phyloP scores from a whole-genome alignment of 2,329 filamentous ascomycete genomes.

The Penicillium decumbens region DNA sequence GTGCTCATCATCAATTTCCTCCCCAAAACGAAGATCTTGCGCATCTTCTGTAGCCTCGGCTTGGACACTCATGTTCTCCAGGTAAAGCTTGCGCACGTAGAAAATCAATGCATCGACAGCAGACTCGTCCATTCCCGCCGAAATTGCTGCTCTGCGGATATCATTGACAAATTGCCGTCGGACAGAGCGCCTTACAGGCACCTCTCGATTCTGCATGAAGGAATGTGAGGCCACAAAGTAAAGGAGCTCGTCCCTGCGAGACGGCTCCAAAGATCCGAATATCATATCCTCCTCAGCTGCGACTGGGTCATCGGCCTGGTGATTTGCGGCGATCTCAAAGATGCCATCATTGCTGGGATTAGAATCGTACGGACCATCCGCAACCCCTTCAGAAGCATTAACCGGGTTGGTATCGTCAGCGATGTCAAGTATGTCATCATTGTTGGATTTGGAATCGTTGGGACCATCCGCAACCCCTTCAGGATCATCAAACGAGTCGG shows the following conservation, averaged over 20 bases:
- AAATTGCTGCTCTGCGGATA: slow-evolving; percentile 14
- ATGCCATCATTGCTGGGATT: neutral
- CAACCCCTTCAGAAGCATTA: neutral
- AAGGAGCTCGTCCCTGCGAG: slow-evolving; percentile 11
- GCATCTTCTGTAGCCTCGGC: neutral
- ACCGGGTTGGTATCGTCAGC: neutral
- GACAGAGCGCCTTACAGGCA: slow-evolving; percentile 16
- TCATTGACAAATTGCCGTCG: slow-evolving; percentile 19
- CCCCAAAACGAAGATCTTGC: slow-evolving; percentile 17
- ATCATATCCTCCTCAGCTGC: slow-evolving; percentile 13
- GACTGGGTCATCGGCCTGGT: neutral
- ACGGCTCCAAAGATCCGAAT: slow-evolving; percentile 11
- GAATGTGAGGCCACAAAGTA: slow-evolving; percentile 16
- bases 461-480: neutral
- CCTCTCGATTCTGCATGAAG: slow-evolving; percentile 15
- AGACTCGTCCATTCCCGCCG: slow-evolving; percentile 15
- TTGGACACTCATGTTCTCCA: slow-evolving; percentile 11
- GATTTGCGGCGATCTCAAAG: neutral
- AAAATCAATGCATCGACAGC: slow-evolving; percentile 13
- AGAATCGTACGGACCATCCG: neutral
- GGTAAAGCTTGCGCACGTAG: slow-evolving; percentile 23
- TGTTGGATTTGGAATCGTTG: neutral
- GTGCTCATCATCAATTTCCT: slow-evolving; percentile 20
- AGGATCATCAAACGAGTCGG: neutral
- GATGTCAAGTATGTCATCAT: neutral